These are phyloP conservation scores for Anethum foeniculum DNA, from an alignment of 140 eudicot species.

Conservation along the genomic window DNA sequence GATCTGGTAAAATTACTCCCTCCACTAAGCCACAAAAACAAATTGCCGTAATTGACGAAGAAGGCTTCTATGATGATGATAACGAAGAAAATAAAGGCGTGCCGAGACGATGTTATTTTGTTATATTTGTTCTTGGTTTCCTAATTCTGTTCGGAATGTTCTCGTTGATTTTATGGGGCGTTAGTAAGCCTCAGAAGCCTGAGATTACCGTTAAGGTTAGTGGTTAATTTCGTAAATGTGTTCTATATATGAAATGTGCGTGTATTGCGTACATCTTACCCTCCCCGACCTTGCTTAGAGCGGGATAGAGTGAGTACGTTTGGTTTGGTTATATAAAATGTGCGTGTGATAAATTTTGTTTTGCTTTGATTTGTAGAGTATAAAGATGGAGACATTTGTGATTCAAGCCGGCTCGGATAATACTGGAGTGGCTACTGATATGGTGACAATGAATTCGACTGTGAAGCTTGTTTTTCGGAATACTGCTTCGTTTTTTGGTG, in stretches of 20 bases:
- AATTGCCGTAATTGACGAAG: conserved; percentile 63
- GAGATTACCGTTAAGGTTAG: conserved; percentile 54
- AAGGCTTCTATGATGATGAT: conserved; percentile 59
- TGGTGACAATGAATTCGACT: conserved; percentile 73
- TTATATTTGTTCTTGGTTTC: conserved; percentile 48
- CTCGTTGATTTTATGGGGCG: conserved; percentile 64
- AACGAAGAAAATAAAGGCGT: conserved; percentile 28
- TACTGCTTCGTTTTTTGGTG: conserved; percentile 80
- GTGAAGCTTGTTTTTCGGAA: conserved; percentile 58
- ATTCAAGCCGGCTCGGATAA: conserved; percentile 83
- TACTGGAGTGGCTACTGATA: conserved; percentile 88
- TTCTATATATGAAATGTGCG: conserved; percentile 2
- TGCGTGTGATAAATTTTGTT: not conserved
- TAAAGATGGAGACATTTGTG: conserved; percentile 55
- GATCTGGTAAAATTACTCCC: conserved; percentile 44
- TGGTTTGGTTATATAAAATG: conserved; percentile 4
- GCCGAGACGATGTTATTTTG: conserved; percentile 55
- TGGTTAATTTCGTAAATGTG: not conserved
- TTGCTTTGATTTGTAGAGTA: conserved; percentile 45
- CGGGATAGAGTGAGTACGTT: too few species aligned
- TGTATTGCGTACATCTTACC: too few species aligned
- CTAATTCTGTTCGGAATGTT: conserved; percentile 52
- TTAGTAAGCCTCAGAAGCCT: conserved; percentile 76
- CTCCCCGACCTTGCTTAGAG: too few species aligned
- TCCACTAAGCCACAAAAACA: conserved; percentile 37